phyloP scores from a whole-genome alignment of 495 filamentous ascomycete genomes.

The Hypoxylon fuscum region DNA sequence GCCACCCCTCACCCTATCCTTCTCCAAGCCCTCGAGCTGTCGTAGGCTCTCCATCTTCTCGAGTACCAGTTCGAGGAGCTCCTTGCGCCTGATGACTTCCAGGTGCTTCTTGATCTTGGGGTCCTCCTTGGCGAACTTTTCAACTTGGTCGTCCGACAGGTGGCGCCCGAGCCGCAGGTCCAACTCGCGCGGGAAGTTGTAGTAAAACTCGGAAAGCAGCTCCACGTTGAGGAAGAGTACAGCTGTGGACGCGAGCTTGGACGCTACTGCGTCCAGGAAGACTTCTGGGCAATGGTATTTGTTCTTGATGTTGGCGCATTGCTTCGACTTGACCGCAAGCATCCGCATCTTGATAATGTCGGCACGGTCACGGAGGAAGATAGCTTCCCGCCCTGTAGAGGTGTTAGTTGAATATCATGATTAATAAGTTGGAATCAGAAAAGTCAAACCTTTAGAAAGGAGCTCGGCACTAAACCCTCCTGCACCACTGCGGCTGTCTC shows the following conservation, averaged over 20 bases:
- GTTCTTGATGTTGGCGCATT: constrained; percentile 82
- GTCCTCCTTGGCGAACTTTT: constrained; percentile 92
- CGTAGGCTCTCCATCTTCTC: constrained; percentile 92
- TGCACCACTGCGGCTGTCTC: constrained; percentile 81
- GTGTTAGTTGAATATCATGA: constrained; percentile 25
- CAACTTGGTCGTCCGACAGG: constrained; percentile 79
- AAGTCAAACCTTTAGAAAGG: constrained; percentile 73
- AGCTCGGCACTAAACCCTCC: constrained; percentile 90
- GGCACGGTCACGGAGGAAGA: constrained; percentile 90
- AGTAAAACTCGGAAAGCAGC: constrained; percentile 95
- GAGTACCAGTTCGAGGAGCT: constrained; percentile 88
- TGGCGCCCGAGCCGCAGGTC: constrained; percentile 86
- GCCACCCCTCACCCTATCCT: constrained; percentile 29
- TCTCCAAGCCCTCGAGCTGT: constrained; percentile 69
- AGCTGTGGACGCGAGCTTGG: constrained; percentile 92
- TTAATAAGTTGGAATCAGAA: neutral
- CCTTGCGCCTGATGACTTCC: constrained; percentile 90
- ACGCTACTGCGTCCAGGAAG: constrained; percentile 95
- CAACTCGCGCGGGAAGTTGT: constrained; percentile 93
- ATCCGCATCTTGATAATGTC: constrained; percentile 92
- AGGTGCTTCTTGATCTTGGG: constrained; percentile 86
- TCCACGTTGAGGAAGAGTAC: constrained; percentile 98
- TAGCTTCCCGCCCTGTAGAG: constrained; percentile 78
- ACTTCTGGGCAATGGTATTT: constrained; percentile 98
- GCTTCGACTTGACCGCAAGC: constrained; percentile 81